Percentiles rank a stretch among this genome's conserved stretches.
Evolutionary conservation across 1,284 basidiomycete species (phyloP).

Genomic region (Trichosporon inkin): DNA sequence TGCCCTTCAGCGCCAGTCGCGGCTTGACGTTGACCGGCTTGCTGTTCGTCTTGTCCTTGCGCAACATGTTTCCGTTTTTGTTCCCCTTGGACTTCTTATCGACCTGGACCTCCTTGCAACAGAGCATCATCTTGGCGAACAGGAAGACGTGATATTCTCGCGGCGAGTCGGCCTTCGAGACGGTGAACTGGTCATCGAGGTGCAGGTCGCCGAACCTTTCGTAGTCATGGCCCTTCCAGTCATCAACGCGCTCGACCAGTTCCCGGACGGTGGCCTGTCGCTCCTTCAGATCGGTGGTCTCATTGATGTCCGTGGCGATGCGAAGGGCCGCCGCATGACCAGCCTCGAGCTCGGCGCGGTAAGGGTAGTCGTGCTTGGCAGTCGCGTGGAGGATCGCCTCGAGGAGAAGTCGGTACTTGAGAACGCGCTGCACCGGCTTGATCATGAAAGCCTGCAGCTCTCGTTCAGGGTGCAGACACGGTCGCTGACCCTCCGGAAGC

Average conservation of each 20-base stretch:
- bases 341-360: conserved; percentile 74
- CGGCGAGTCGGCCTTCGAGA: conserved; percentile 94
- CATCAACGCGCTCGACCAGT: conserved; percentile 84
- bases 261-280: conserved; percentile 70
- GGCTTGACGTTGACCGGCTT: conserved; percentile 59
- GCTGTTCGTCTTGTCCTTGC: conserved; percentile 57
- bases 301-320: conserved; percentile 94
- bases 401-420: conserved; percentile 68
- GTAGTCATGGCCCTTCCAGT: conserved; percentile 98
- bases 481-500: conserved; percentile 31
- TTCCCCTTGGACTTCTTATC: conserved; percentile 43
- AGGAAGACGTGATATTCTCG: conserved; percentile 98
- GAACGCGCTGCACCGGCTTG: conserved; percentile 71
- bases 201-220: conserved; percentile 88
- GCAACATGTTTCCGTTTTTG: conserved; percentile 43
- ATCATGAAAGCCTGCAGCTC: conserved; percentile 83
- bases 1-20: conserved; percentile 84
- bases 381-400: conserved; percentile 49
- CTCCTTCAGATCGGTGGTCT: conserved; percentile 78
- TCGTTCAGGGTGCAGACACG: conserved; percentile 45
- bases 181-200: conserved; percentile 90
- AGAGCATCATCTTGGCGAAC: conserved; percentile 97
- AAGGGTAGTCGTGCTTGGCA: conserved; percentile 57
- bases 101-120: conserved; percentile 76
- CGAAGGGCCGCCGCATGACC: conserved; percentile 84